Evolutionary conservation across 2,329 filamentous ascomycete genomes (phyloP), one percentile per base, ranked within the genome.

Genomic region (Ceratocystis destructans): DNA sequence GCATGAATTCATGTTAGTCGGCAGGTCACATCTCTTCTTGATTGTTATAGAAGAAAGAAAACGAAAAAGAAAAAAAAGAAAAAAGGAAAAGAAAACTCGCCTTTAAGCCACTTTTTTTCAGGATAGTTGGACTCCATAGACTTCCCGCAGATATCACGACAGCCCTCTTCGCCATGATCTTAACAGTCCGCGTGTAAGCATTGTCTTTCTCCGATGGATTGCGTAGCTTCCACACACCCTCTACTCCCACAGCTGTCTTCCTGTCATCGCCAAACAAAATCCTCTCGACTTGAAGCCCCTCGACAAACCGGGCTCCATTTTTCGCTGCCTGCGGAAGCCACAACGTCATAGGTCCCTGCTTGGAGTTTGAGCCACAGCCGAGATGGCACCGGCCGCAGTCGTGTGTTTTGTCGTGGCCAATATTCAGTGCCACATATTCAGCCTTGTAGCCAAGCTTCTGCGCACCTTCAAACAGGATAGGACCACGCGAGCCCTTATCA

Each of bases 301-400:
- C 90, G 67, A 95, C 82, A 73, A 96, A 96, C 69, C 82, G 79
- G 0, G 91, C 89, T 0, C 91, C 91, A 0, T 88, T 85, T 64
- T 81, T 80, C 0, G 86, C 87, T 1, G 93, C 91, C 71, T 91
- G 89, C 0, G 89, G 89, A 15, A 96, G 78, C 79, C 85, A 96
- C 5, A 84, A 84, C 28, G 89, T 84, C 0, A 83, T 82, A 0
- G 92, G 88, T 0, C 92, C 90, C 74, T 88, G 86, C 77, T 96
- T 96, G 69, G 86, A 84, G 61, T 82, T 84, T 1, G 83, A 82
- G 22, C 83, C 82, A 71, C 84, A 87, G 10, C 84, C 84, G 44
- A 85, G 71, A 45, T 80, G 78, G 72, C 84, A 87, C 68, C 80
- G 79, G 8, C 87, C 87, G 72, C 90, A 95, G 71, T 86, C 84